phyloP scores from a whole-genome alignment of 129 eudicot species.

The Erigeron canadensis region DNA sequence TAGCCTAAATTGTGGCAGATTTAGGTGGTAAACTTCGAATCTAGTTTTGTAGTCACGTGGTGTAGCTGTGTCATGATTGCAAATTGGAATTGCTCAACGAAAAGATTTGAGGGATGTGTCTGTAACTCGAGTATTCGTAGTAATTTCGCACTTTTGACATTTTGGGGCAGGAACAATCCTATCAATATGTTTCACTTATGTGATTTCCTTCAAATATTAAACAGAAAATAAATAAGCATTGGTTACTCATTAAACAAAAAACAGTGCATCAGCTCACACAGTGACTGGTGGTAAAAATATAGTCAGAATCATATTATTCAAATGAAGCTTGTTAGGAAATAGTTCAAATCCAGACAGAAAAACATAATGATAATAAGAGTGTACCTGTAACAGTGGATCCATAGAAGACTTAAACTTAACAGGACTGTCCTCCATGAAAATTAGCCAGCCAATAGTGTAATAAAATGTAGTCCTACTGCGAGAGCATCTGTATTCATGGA shows the following conservation, averaged over 20 bases:
- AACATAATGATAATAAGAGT: conserved; percentile 8
- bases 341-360: background rate
- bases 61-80: no score
- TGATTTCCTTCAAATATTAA: background rate
- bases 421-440: conserved; percentile 88
- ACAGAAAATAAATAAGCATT: background rate
- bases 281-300: background rate
- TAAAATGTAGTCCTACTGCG: conserved; percentile 95
- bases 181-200: background rate
- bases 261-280: conserved; percentile 6
- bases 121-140: no score
- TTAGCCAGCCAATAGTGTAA: conserved; percentile 92
- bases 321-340: background rate
- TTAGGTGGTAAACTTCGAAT: no score
- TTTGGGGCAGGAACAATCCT: no score
- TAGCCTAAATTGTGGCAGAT: no score
- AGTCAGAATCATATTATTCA: background rate
- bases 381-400: conserved; percentile 84
- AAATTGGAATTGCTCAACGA: no score
- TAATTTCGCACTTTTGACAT: no score
- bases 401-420: conserved; percentile 81
- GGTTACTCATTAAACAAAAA: background rate
- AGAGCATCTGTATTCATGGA: conserved; percentile 78
- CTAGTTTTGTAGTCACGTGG: no score
- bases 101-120: no score